phyloP scores from a whole-genome alignment of 2,329 filamentous ascomycete genomes.

The Colletotrichum siamense region DNA sequence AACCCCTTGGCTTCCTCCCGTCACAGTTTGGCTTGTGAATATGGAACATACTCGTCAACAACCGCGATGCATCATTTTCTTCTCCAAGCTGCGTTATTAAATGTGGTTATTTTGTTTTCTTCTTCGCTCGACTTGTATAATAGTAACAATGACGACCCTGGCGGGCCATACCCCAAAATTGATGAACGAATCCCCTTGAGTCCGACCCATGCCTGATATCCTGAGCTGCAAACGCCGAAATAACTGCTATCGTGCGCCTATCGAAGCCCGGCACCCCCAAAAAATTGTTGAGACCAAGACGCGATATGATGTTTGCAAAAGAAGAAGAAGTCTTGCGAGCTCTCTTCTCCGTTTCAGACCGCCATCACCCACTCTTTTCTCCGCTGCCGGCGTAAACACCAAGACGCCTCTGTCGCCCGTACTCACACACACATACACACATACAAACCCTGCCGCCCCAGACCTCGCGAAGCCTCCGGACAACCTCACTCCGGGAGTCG shows the following conservation, averaged over 20 bases:
- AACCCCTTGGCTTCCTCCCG: not conserved
- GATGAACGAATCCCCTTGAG: not conserved
- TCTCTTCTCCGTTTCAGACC: not conserved
- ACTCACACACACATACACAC: not conserved
- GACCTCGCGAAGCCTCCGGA: too few relatives aligned
- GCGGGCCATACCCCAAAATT: not conserved
- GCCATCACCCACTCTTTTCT: not conserved
- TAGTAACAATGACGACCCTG: not conserved
- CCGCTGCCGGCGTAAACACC: not conserved
- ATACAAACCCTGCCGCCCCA: not conserved
- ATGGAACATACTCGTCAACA: not conserved
- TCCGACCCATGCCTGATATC: not conserved
- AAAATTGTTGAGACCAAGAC: not conserved
- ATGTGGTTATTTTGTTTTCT: not conserved
- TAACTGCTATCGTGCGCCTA: not conserved
- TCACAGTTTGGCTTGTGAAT: not conserved
- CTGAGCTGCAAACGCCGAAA: constrained; percentile 4
- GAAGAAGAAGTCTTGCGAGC: not conserved
- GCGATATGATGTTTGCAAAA: not conserved
- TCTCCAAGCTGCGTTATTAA: not conserved
- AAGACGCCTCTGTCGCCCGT: not conserved
- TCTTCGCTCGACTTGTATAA: not conserved
- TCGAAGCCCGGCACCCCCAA: not conserved
- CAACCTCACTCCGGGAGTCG: too few relatives aligned
- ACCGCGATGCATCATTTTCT: not conserved